Base-by-base conservation (phyloP, 1,139 yeast species). In the Suhomyces yuchorum region DNA sequence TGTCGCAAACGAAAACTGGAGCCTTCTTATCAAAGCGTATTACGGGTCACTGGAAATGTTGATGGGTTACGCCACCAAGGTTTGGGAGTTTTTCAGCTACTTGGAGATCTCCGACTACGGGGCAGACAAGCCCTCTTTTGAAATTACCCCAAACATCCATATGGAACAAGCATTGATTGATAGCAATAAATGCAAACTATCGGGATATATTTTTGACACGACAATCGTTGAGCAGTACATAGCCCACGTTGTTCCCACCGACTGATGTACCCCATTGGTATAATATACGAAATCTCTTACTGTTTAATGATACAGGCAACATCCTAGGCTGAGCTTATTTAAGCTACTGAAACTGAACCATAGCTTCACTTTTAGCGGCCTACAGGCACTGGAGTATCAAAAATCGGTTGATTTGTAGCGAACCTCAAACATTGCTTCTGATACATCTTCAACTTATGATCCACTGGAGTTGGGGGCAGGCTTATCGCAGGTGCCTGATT, bases 11-110 rank as follows among this genome's bases (percentile, higher is more conserved):
- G 33, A 37, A 14, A n/a, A 28, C 26, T 58, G 62, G 58, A 55
- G 55, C n/a, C 41, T 58, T 19, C 53, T 67, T 28, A 46, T 62
- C 12, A 57, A 66, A 43, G 43, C 51, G 14, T 63, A 58, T 49
- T 70, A 67, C 54, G 76, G 75, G 1, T 65, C 71, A 32, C 53
- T 53, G 43, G 68, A 63, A n/a, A 63, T 64, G 38, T 56, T 68
- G 46, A 48, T 52, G 6, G 50, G 60, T 36, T 70, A 71, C 46
- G 49, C 61, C 11, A 65, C 58, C 32, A 65, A 61, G 46, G 47
- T 68, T 2, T 66, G 67, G 65, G 70, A 60, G 28, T 57, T 70
- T 14, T 61, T 70, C 44, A 55, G 53, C 23, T 64, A 58, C 50
- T 43, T 70, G 43, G 52, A 53, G 33, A 40, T 53, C 7, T 51